phyloP scores from a whole-genome alignment of 768 basidiomycete species.

The Podaxis rugospora region DNA sequence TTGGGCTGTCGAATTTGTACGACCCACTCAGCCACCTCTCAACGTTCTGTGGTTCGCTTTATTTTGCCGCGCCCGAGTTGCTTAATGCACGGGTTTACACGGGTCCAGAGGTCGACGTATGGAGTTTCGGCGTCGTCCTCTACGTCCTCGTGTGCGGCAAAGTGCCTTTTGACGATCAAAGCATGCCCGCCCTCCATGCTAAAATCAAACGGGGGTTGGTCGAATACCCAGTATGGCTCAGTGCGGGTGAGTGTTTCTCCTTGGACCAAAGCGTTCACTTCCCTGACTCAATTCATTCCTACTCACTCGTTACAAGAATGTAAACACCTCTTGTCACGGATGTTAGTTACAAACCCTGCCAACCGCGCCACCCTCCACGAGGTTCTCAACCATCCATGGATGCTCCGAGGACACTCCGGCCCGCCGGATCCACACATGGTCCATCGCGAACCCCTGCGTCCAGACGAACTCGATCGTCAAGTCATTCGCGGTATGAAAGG shows the following conservation, averaged over 20 bases:
- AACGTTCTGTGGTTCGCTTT: constrained; percentile 96
- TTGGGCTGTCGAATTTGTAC: constrained; percentile 95
- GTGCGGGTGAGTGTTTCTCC: constrained; percentile 58
- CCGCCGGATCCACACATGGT: constrained; percentile 84
- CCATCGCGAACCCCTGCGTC: constrained; percentile 82
- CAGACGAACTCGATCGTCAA: constrained; percentile 82
- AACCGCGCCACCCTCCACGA: constrained; percentile 80
- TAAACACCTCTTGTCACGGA: constrained; percentile 87
- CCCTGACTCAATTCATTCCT: constrained; percentile 10
- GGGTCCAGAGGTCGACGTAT: constrained; percentile 97
- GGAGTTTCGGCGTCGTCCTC: constrained; percentile 98
- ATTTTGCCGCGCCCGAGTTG: constrained; percentile 97
- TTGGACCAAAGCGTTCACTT: background rate
- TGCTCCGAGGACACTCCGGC: constrained; percentile 80
- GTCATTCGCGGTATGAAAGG: constrained; percentile 92
- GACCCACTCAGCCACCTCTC: constrained; percentile 78
- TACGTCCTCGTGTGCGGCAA: constrained; percentile 98
- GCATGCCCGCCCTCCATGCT: constrained; percentile 97
- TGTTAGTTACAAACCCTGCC: constrained; percentile 93
- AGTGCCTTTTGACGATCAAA: constrained; percentile 98
- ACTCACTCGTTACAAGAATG: constrained; percentile 59
- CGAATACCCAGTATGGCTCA: constrained; percentile 97
- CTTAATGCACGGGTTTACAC: constrained; percentile 96
- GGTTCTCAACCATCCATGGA: constrained; percentile 87
- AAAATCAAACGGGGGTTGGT: constrained; percentile 98